phyloP scores from a whole-genome alignment of 257 asterid genomes.

The Lantana camara region DNA sequence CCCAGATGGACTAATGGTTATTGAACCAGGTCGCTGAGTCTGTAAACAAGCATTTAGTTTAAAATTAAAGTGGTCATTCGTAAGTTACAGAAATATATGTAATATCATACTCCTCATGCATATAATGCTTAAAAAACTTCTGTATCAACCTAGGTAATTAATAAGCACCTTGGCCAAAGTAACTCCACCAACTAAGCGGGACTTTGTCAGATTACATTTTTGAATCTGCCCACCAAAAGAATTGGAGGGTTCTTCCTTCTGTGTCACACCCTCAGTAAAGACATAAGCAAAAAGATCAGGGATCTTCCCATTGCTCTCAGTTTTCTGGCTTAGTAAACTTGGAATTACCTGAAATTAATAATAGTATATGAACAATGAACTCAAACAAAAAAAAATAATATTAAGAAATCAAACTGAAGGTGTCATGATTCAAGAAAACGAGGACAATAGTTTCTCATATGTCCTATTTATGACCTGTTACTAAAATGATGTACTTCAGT shows the following conservation, averaged over 20 bases:
- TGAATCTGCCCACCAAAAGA: conserved; percentile 47
- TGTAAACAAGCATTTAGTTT: conserved; percentile 35
- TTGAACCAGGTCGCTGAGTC: conserved; percentile 48
- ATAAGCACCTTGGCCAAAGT: conserved; percentile 68
- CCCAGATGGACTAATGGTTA: conserved; percentile 65
- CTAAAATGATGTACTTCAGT: neutral
- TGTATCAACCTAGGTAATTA: conserved; percentile 5
- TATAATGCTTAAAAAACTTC: neutral
- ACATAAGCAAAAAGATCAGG: conserved; percentile 62
- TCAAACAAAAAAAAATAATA: neutral
- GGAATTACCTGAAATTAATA: conserved; percentile 75
- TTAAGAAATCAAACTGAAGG: neutral
- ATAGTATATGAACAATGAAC: neutral
- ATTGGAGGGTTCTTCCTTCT: conserved; percentile 21
- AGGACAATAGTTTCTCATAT: no score
- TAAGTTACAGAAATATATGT: conserved; percentile 1
- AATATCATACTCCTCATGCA: conserved; percentile 4
- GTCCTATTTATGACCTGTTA: neutral
- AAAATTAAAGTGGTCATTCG: conserved; percentile 7
- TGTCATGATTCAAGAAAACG: neutral
- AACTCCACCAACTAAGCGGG: conserved; percentile 65
- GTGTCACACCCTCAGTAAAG: conserved; percentile 36
- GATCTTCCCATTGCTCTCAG: conserved; percentile 41
- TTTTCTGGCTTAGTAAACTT: conserved; percentile 43
- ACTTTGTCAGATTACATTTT: conserved; percentile 72